Evolutionary conservation across 768 basidiomycete genomes (phyloP), one percentile per base, ranked within the genome.

Genomic region (Podaxis sp.): DNA sequence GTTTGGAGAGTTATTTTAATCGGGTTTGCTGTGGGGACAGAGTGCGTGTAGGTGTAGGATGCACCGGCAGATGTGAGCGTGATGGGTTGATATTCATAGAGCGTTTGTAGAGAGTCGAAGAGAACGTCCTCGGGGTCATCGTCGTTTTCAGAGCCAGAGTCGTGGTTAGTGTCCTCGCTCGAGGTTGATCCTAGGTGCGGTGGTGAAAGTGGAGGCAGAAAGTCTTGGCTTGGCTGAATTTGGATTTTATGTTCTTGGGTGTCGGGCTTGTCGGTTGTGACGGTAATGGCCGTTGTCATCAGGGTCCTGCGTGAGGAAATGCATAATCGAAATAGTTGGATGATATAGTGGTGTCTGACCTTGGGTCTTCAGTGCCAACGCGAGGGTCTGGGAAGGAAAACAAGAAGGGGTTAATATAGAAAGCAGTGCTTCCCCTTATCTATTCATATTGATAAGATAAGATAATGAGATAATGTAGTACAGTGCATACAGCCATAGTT

Each of bases 21-120:
- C 9, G 72, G 67, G 51, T 68, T 68, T 48, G 64, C 49, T 11
- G 59, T 24, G 64, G 54, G 51, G 30, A 63, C 66, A 63, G 61
- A 62, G 58, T 66, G 65, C 7, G 70, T 68, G 70, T 89, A 86
- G 12, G 74, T 79, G 73, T 85, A 87, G 19, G 77, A 60, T 24
- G 82, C 76, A 8, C 85, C 87, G 8, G 86, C 72, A 3, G 84
- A 82, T 4, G 86, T 83, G 44, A 85, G 75, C 0, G 86, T 82
- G 66, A 92, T 81, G 2, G 88, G 88, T 19, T 77, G 74, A 67
- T 85, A 79, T 57, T 81, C 84, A 64, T 89, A 93, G 15, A 93
- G 79, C 0, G 74, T 78, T 66, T 84, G 77, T 30, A 92, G 77
- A 7, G 89, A 86, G 56, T 81, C 79, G 22, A 80, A 85, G n/a